Evolutionary conservation across 2,329 filamentous ascomycete species (phyloP).

Genomic region (Cadophora sp.): DNA sequence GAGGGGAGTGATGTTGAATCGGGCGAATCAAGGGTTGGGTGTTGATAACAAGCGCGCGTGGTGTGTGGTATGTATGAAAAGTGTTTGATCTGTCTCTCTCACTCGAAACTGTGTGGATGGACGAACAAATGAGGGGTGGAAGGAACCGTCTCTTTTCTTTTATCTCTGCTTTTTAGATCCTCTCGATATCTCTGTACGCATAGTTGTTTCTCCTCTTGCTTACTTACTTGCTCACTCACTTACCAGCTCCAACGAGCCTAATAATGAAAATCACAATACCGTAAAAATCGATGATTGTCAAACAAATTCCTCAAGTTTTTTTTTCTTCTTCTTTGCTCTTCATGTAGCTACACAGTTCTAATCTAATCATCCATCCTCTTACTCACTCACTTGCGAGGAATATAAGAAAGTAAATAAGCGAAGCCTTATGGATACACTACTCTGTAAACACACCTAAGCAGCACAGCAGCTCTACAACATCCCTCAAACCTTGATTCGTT

Average conservation of each 20-base stretch:
- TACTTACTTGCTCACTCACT: neutral
- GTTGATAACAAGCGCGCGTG: neutral
- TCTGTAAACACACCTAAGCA: too few species aligned
- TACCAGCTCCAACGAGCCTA: neutral
- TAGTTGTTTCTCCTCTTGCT: neutral
- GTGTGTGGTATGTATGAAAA: neutral
- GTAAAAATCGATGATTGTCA: too few species aligned
- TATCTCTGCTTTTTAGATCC: neutral
- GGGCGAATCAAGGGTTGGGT: neutral
- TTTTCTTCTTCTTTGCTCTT: too few species aligned
- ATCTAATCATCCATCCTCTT: too few species aligned
- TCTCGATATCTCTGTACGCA: slow-evolving; percentile 12
- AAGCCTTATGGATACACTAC: too few species aligned
- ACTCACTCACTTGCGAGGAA: too few species aligned
- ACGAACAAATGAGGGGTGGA: neutral
- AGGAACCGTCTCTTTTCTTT: neutral
- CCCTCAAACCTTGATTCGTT: too few species aligned
- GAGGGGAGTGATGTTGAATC: neutral
- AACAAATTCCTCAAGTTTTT: too few species aligned
- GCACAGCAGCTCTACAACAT: too few species aligned
- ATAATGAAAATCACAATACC: neutral
- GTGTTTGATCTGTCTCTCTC: neutral
- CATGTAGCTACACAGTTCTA: too few species aligned
- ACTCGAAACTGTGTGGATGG: too few species aligned
- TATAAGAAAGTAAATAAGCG: too few species aligned